Evolutionary conservation across 352 stramenopile species (phyloP), one percentile per base, ranked within the genome.

Genomic region (Globisporangium paddicum): DNA sequence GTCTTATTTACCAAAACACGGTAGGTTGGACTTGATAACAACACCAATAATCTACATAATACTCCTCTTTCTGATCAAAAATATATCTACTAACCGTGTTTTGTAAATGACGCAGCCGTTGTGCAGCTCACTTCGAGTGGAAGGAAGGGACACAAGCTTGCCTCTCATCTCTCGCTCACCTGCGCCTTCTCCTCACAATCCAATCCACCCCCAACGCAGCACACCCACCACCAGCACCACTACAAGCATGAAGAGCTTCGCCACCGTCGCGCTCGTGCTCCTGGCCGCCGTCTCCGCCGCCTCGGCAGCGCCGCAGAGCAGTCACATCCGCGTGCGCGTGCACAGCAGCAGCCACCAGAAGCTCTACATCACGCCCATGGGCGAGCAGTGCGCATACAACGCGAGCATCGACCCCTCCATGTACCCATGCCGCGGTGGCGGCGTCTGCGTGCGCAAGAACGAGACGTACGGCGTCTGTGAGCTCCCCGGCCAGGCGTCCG

Each of bases 361-460:
- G 63, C 71, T 88, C 53, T 81, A 80, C 67, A 67, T 88, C 54
- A 82, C 70, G 47, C 65, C 71, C 16, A 62, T 84, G 41, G 79
- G 79, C 59, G 30, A 77, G 18, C 79, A 82, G 55, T 87, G 79
- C 66, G 72, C 74, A 28, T 89, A 81, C 67, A 75, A 87, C 64
- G 73, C 52, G 56, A 75, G 65, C 45, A 68, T 81, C 40, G 75
- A 86, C 45, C 72, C 78, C 13, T 69, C 67, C 23, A 54, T 84
- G 63, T 86, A 89, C 49, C 79, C 76, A 42, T 88, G 78, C 62
- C 60, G 62, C 34, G 72, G 77, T 18, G 54, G 49, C 45, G 65
- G 76, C 47, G 62, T 73, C 3, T 89, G 79, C 46, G 56, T 84
- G 30, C 76, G 75, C 5, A 65, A 75, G 44, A 86, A 79, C 61